These are phyloP conservation scores for Aureobasidium sp. DNA, from an alignment of 2,329 filamentous ascomycete species.

Conservation along the genomic window DNA sequence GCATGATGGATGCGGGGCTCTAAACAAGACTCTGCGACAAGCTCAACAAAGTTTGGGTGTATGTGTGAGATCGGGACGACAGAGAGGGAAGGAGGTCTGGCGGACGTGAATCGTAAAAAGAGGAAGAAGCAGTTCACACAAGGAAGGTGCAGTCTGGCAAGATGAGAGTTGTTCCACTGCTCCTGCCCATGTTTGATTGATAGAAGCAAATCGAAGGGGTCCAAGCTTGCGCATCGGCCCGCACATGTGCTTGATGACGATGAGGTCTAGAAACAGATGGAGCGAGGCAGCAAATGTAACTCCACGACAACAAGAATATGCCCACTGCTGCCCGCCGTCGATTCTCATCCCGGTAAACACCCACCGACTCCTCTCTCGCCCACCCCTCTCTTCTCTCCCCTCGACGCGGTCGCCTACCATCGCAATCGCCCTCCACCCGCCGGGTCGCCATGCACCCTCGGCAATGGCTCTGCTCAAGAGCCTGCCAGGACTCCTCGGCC, in stretches of 20 bases:
- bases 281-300: background rate
- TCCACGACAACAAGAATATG: conserved; percentile 5
- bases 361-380: background rate
- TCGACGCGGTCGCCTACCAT: background rate
- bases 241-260: background rate
- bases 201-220: conserved; percentile 4
- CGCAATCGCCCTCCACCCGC: background rate
- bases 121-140: background rate
- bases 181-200: no score
- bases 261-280: background rate
- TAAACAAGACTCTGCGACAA: background rate
- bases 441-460: conserved; percentile 5
- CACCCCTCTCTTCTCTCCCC: background rate
- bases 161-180: no score
- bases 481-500: conserved; percentile 1
- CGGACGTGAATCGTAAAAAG: no score
- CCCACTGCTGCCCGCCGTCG: background rate
- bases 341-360: conserved; percentile 1
- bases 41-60: no score
- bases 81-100: no score
- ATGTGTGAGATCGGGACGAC: no score
- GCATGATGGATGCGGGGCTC: conserved; percentile 35
- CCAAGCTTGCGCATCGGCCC: conserved; percentile 4
- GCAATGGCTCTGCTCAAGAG: conserved; percentile 14
- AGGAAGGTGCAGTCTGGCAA: background rate